A percentile compares a stretch with the other conserved stretches of the same genome.
Conservation (phyloP, 83 land plant species). For the Diphasiastrum complanatum region DNA sequence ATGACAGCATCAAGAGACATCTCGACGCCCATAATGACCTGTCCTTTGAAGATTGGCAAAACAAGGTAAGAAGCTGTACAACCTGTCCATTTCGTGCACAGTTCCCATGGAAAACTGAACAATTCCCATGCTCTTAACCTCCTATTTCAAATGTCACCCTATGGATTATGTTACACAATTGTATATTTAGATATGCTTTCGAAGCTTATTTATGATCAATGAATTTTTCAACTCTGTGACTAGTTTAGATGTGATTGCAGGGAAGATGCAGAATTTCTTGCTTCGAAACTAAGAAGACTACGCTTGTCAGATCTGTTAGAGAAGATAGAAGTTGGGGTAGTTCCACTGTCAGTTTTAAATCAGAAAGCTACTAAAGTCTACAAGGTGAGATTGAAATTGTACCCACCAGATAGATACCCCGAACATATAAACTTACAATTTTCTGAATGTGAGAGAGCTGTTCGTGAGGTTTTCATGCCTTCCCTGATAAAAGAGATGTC, state of each 20-base stretch:
- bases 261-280: constrained; percentile 67
- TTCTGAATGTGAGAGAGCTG: constrained; percentile 36
- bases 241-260: too few relatives aligned
- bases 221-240: neutral
- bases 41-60: constrained; percentile 56
- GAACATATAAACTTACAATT: constrained; percentile 35
- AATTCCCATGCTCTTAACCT: neutral
- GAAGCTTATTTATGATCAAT: too few relatives aligned
- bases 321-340: constrained; percentile 52
- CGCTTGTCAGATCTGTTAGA: constrained; percentile 63
- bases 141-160: neutral
- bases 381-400: constrained; percentile 53
- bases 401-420: constrained; percentile 40
- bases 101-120: neutral
- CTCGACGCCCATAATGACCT: constrained; percentile 85
- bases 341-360: constrained; percentile 39
- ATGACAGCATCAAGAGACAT: constrained; percentile 66
- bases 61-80: constrained; percentile 40
- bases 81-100: neutral
- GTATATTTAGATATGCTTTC: neutral
- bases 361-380: constrained; percentile 33
- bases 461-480: constrained; percentile 29
- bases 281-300: constrained; percentile 52
- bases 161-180: neutral
- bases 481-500: constrained; percentile 47